Evolutionary conservation across 108 stramenopile species (phyloP), one percentile per base, ranked within the genome.

Genomic region (Fragilariopsis cylindrus): DNA sequence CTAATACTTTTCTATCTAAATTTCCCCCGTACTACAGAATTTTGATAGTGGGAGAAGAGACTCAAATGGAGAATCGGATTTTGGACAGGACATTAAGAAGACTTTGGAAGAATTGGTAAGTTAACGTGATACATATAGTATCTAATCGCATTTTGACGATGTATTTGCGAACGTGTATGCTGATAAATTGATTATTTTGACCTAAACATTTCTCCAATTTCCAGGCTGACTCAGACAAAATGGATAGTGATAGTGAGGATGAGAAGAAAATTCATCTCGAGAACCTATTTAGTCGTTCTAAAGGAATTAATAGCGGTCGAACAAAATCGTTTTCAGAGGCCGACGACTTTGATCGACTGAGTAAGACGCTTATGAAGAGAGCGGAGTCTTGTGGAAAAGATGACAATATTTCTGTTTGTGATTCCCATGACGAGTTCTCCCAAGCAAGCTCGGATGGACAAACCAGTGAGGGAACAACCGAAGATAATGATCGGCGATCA

Each of bases 291-390:
- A 80, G 75, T 30, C 72, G 76, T 41, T 54, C 71, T 44, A 39
- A 11, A 30, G 52, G 63, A 49, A 57, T 48, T 7, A 72, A 62
- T 42, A 18, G 39, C 19, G 30, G 41, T 4, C 7, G 53, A n/a
- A 12, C 7, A 11, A 65, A 65, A 6, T 75, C 82, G n/a, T 44
- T 84, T 40, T 72, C 77, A 0, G 81, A 85, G 13, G 79, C 77
- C 65, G 69, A 89, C 30, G 89, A 90, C 44, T 89, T 79, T 66
- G 81, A 81, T 15, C 75, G 83, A 46, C 69, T 93, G 62, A 88
- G 86, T 66, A 65, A 73, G 56, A 86, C 84, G 55, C 71, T 93
- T 40, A 78, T 81, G 55, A 84, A 85, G 69, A 77, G 90, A 57
- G 92, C 92, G 9, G 88, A 90, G 4, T 64, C 7, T 46, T 6